phyloP scores from a whole-genome alignment of 345 rosid species.

The Gynandropsis gynandra region DNA sequence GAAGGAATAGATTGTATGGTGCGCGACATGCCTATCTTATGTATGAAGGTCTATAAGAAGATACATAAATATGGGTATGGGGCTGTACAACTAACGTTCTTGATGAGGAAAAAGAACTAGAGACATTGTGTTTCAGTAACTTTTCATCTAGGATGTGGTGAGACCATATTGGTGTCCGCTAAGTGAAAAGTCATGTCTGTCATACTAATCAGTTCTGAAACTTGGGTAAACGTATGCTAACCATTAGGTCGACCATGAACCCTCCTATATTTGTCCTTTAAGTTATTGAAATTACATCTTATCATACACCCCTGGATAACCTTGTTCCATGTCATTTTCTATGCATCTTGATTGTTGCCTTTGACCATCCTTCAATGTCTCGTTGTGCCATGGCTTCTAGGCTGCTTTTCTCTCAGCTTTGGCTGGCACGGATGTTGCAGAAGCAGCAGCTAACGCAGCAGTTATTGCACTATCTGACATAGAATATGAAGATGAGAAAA shows the following conservation, averaged over 20 bases:
- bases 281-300: neutral
- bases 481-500: slow-evolving; percentile 33
- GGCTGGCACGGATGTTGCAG: slow-evolving; percentile 73
- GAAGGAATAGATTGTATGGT: too few species aligned
- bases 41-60: too few species aligned
- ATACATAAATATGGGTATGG: neutral
- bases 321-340: neutral
- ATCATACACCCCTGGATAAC: neutral
- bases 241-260: too few species aligned
- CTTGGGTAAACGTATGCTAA: too few species aligned
- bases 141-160: too few species aligned
- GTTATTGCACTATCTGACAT: slow-evolving; percentile 42
- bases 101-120: neutral
- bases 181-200: too few species aligned
- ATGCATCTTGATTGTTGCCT: neutral
- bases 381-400: slow-evolving; percentile 33
- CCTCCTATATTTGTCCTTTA: too few species aligned
- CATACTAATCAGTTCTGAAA: too few species aligned
- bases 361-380: slow-evolving; percentile 2
- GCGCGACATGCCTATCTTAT: too few species aligned
- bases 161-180: too few species aligned
- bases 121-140: too few species aligned
- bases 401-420: slow-evolving; percentile 87
- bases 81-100: neutral
- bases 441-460: slow-evolving; percentile 82